A percentile compares a stretch with the other conserved stretches of the same genome.
phyloP scores from a whole-genome alignment of 2,329 filamentous ascomycete species.

The Didymella lethalis region DNA sequence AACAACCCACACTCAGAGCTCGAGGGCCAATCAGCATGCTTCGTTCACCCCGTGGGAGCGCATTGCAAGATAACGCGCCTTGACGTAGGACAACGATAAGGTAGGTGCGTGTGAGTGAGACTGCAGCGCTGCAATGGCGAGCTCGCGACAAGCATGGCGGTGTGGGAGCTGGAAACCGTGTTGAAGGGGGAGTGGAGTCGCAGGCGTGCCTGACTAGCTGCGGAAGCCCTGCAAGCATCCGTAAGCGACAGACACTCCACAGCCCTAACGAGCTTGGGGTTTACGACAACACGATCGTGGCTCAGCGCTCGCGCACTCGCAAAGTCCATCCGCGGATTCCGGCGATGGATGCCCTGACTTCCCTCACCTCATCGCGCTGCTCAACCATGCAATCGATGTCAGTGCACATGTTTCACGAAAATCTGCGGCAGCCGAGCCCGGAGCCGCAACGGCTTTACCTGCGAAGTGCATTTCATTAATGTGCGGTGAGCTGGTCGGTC shows the following conservation, averaged over 20 bases:
- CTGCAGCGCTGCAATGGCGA: constrained; percentile 21
- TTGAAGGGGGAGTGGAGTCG: constrained; percentile 20
- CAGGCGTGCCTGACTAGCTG: constrained; percentile 16
- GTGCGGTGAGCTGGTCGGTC: constrained; percentile 16
- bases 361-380: background rate
- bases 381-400: constrained; percentile 2
- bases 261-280: background rate
- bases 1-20: constrained; percentile 25
- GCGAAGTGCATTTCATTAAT: constrained; percentile 2
- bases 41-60: constrained; percentile 10
- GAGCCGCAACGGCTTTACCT: constrained; percentile 17
- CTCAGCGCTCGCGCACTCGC: constrained; percentile 8
- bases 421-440: constrained; percentile 9
- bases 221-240: constrained; percentile 17
- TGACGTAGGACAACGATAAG: constrained; percentile 19
- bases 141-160: constrained; percentile 21
- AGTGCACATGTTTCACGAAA: constrained; percentile 19
- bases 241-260: constrained; percentile 20
- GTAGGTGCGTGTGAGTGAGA: constrained; percentile 19
- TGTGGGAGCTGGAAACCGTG: constrained; percentile 18
- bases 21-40: constrained; percentile 40
- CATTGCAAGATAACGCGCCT: constrained; percentile 18
- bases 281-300: background rate
- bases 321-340: constrained; percentile 6
- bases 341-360: constrained; percentile 1